Evolutionary conservation across 108 stramenopile genomes (phyloP).

Genomic region (Nitzschia sp.): DNA sequence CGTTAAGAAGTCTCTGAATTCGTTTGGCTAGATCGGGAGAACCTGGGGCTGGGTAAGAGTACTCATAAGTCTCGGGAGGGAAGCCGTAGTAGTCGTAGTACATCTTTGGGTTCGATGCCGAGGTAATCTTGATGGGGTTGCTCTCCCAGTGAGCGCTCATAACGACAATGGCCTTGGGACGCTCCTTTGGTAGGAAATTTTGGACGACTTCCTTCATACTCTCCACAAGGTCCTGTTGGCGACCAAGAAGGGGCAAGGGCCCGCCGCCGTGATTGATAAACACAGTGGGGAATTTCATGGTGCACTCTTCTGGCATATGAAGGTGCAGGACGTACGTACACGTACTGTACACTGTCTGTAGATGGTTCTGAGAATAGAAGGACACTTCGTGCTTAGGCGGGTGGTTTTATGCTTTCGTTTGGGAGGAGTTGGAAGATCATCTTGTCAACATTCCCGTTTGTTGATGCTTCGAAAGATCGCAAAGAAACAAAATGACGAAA

Average conservation of each 20-base stretch:
- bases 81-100: constrained; percentile 86
- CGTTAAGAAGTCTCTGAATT: constrained; percentile 37
- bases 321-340: too few relatives aligned
- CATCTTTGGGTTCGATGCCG: constrained; percentile 29
- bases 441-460: too few relatives aligned
- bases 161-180: constrained; percentile 43
- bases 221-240: constrained; percentile 28
- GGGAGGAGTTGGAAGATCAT: not conserved
- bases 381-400: not conserved
- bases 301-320: too few relatives aligned
- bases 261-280: constrained; percentile 60
- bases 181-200: constrained; percentile 1
- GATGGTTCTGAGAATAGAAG: not conserved
- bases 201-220: constrained; percentile 36
- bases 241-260: constrained; percentile 45
- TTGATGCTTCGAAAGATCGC: too few relatives aligned
- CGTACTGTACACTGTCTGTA: not conserved
- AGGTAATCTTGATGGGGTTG: constrained; percentile 36
- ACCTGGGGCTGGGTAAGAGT: constrained; percentile 65
- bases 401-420: not conserved
- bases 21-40: constrained; percentile 48
- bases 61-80: constrained; percentile 74
- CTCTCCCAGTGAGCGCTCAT: constrained; percentile 47
- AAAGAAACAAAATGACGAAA: too few relatives aligned
- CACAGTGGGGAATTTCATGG: constrained; percentile 28